Base-by-base conservation (phyloP, 192 early-diverging fungal genomes). In the Backusella macrospora region DNA sequence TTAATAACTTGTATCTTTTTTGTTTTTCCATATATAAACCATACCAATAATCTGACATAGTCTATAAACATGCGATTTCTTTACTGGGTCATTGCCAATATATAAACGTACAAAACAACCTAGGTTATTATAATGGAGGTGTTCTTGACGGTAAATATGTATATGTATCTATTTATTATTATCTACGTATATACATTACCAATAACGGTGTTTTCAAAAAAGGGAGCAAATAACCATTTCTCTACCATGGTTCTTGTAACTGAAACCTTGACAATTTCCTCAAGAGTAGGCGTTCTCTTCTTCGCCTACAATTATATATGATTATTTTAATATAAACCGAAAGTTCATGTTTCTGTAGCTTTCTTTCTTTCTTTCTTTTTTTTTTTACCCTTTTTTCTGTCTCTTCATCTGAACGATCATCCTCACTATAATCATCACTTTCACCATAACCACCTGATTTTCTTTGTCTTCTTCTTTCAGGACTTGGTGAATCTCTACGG, bases 181-280 rank as follows among this genome's bases (percentile, higher is more conserved):
- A n/a, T n/a, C n/a, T n/a, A n/a, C n/a, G n/a, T n/a, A n/a, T n/a
- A n/a, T n/a, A n/a, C n/a, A n/a, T n/a, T 78, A 78, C 78, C 94
- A 43, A 80, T 80, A 8, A 88, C 86, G 5, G 92, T 85, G 2
- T 87, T 76, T 52, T 88, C 84, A 75, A 96, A 91, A 68, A 90
- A 92, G 7, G 90, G 88, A 34, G 81, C 76, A 80, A 91, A 88
- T 39, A 91, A 70, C 93, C 93, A 94, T 39, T 90, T 85, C 64
- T 91, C 90, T 14, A 94, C 73, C 75, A 86, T 83, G 55, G 86
- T 85, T 18, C 94, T 82, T 8, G 89, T 82, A 43, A 96, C 68
- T 29, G 85, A 82, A 21, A 93, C 86, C 6, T 78, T 68, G 48
- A 88, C 86, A 9, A 93, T 68, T 6, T 93, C 90, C 18, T 90